Evolutionary conservation across 208 protist genomes (phyloP).

Genomic region (Porcisia hertigi): DNA sequence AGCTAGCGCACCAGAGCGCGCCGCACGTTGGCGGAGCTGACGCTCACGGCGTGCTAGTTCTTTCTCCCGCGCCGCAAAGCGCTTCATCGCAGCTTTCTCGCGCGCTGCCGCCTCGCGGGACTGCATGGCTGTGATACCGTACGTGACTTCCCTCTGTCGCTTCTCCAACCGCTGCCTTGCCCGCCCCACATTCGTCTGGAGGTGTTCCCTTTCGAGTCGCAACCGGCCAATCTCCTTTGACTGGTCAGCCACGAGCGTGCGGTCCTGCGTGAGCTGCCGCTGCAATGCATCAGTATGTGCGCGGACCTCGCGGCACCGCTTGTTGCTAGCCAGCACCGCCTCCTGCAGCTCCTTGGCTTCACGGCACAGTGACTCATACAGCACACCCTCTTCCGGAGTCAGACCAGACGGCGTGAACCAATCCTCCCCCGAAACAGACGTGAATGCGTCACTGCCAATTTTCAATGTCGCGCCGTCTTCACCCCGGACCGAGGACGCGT

Average conservation of each 20-base stretch:
- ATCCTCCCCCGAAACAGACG: conserved; percentile 5
- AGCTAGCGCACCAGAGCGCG: conserved; percentile 20
- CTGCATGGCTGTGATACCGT: conserved; percentile 60
- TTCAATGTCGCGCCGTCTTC: not conserved
- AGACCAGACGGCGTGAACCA: conserved; percentile 36
- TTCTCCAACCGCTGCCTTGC: conserved; percentile 44
- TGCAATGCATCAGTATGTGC: conserved; percentile 30
- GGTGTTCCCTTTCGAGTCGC: conserved; percentile 33
- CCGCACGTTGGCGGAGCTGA: conserved; percentile 24
- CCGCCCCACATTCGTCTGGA: conserved; percentile 25
- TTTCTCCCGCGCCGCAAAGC: conserved; percentile 47
- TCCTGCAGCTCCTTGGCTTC: conserved; percentile 49
- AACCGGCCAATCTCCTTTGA: conserved; percentile 47
- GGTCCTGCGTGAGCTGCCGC: conserved; percentile 62
- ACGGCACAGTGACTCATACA: conserved; percentile 45
- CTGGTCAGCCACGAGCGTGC: conserved; percentile 69
- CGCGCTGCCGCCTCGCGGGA: conserved; percentile 42
- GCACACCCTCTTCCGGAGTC: conserved; percentile 5
- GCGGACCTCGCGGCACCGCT: conserved; percentile 41
- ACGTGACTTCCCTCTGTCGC: conserved; percentile 69
- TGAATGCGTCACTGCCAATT: conserved; percentile 1
- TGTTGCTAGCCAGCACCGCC: conserved; percentile 45
- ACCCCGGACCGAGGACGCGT: not conserved
- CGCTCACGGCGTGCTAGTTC: conserved; percentile 40
- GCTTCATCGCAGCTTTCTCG: conserved; percentile 35